Evolutionary conservation across 177 flowering plant species (phyloP), one percentile per base, ranked within the genome.

Genomic region (Vitis hybrid): DNA sequence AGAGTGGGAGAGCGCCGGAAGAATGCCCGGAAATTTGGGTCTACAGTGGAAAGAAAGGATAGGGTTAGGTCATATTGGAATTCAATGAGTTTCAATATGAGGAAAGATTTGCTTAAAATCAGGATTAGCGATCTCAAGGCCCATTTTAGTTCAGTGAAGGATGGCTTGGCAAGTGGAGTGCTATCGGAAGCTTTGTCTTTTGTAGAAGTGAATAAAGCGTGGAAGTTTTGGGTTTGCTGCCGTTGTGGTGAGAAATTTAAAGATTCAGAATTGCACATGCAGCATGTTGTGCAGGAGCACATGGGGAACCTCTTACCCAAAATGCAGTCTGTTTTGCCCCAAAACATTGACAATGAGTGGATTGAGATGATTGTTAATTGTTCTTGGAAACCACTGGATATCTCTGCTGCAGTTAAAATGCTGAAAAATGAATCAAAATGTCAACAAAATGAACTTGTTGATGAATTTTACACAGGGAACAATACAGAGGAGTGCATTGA

Each of bases 161-260:
- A 94, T 74, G 79, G 74, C 12, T 76, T 78, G 68, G 85, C 86
- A 1, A 73, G 34, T 67, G 94, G 92, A 51, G 74, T 91, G 71
- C 61, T 96, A 19, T 65, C 72, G 3, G 97, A 92, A 76, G 97
- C 98, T 19, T 55, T 94, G 65, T 76, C 82, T 2, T 91, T 82
- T 76, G 89, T 81, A 1, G 85, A 86, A 66, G 74, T 72, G 21
- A 75, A 86, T 67, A 85, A 81, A 72, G 80, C 79, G 0, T 96
- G 99, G 98, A 89, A 78, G 78, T 89, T 87, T 71, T 92, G 97
- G 97, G 65, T 70, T 34, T 96, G 99, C 82, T 91, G 94, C 70
- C 81, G 85, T 11, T 96, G 99, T 74, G 70, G 64, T 64, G 90
- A 84, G 78, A 91, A 85, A 60, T 94, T 91, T 82, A 49, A 72